phyloP scores from a whole-genome alignment of 768 basidiomycete species.

The Tremella fuciformis region DNA sequence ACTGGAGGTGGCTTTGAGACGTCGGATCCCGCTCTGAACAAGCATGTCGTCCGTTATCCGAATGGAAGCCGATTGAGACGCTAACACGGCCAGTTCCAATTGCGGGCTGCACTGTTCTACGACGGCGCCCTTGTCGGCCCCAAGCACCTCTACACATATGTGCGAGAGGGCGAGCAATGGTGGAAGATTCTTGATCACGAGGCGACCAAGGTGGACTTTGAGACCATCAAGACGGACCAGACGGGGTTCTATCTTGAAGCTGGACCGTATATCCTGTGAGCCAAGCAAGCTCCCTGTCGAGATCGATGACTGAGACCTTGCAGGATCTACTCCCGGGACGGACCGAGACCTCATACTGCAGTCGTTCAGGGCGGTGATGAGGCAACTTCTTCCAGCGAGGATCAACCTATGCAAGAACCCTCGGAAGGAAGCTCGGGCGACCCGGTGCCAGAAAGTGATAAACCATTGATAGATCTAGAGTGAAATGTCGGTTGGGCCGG shows the following conservation, averaged over 20 bases:
- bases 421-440: too few relatives aligned
- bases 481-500: too few relatives aligned
- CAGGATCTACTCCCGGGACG: slow-evolving; percentile 22
- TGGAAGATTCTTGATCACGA: slow-evolving; percentile 43
- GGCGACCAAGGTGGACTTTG: slow-evolving; percentile 25
- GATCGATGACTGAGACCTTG: slow-evolving; percentile 1
- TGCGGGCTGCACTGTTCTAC: slow-evolving; percentile 33
- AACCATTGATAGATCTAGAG: too few relatives aligned
- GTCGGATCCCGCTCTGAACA: slow-evolving; percentile 28
- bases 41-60: slow-evolving; percentile 33
- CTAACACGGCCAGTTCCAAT: slow-evolving; percentile 27
- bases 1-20: slow-evolving; percentile 31
- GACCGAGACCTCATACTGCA: slow-evolving; percentile 7
- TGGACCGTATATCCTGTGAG: slow-evolving; percentile 36
- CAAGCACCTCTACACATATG: slow-evolving; percentile 36
- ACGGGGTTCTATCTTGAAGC: slow-evolving; percentile 44
- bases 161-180: slow-evolving; percentile 30
- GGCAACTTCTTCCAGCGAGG: too few relatives aligned
- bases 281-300: background rate
- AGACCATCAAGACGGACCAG: slow-evolving; percentile 26
- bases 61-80: background rate
- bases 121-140: slow-evolving; percentile 33
- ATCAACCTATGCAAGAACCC: too few relatives aligned
- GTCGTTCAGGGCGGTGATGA: too few relatives aligned
- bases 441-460: too few relatives aligned